phyloP scores from a whole-genome alignment of 1,284 basidiomycete species.

The Hemileia vastatrix region DNA sequence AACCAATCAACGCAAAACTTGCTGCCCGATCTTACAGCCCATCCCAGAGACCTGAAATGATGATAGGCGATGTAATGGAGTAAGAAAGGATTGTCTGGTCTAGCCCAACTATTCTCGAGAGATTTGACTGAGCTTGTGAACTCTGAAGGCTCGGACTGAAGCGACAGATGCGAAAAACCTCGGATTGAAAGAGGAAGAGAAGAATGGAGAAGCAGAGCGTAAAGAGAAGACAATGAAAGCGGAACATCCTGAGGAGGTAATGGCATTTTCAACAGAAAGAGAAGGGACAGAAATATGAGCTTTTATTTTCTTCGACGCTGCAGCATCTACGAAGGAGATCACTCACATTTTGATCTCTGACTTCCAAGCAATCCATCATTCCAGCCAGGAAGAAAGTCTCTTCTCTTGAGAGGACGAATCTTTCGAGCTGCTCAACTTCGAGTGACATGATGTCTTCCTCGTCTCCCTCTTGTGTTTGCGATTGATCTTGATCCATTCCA shows the following conservation, averaged over 20 bases:
- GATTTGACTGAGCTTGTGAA: conserved; percentile 23
- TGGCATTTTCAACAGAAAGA: no score
- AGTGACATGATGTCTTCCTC: no score
- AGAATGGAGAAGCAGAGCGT: no score
- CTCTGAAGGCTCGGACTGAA: no score
- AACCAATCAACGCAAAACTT: conserved; percentile 97
- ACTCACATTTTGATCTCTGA: conserved; percentile 47
- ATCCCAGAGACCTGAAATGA: conserved; percentile 92
- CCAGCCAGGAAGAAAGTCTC: conserved; percentile 84
- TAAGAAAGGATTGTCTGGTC: conserved; percentile 78
- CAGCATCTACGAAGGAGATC: no score
- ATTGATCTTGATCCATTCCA: conserved; percentile 56
- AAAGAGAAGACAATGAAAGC: no score
- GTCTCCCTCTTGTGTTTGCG: conserved; percentile 83
- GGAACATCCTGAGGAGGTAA: conserved; percentile 25
- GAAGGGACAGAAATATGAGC: no score
- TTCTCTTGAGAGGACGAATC: no score
- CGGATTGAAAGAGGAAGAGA: no score
- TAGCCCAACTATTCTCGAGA: no score
- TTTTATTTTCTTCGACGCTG: no score
- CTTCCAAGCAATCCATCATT: conserved; percentile 71
- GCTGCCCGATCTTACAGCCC: conserved; percentile 90
- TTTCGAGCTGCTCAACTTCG: no score
- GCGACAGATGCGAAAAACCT: conserved; percentile 18
- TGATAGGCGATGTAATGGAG: conserved; percentile 85